Percentiles rank a stretch among this genome's conserved stretches.
Conservation (phyloP, 2,329 filamentous ascomycete species). For the Microdochium trichocladiopsis region DNA sequence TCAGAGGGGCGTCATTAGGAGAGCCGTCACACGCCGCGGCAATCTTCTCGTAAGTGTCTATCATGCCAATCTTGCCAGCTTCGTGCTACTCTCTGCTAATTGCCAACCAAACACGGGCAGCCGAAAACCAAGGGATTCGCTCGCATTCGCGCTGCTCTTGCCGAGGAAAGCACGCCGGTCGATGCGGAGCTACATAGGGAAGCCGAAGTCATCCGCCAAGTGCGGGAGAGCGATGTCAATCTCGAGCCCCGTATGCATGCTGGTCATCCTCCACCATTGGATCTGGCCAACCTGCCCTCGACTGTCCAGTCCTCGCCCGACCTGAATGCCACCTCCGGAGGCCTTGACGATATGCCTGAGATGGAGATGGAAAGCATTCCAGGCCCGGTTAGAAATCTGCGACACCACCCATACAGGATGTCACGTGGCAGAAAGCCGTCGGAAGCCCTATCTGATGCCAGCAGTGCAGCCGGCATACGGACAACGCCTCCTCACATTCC, state of each 20-base stretch:
- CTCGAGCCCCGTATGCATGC: constrained; percentile 35
- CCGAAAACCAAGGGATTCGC: constrained; percentile 96
- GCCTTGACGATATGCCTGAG: constrained; percentile 62
- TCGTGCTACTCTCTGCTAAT: constrained; percentile 17
- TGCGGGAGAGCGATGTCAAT: constrained; percentile 79
- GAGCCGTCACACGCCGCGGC: constrained; percentile 77
- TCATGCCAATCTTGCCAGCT: constrained; percentile 10
- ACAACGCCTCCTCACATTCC: constrained; percentile 56
- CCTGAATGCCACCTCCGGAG: constrained; percentile 53
- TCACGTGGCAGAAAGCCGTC: constrained; percentile 68
- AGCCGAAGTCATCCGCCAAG: constrained; percentile 91
- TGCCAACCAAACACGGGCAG: no score
- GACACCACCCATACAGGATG: constrained; percentile 54
- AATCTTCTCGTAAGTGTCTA: constrained; percentile 68
- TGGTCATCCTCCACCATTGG: constrained; percentile 28
- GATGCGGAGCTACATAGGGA: constrained; percentile 87
- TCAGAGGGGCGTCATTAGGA: constrained; percentile 70
- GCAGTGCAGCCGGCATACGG: constrained; percentile 39
- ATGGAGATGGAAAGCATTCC: constrained; percentile 60
- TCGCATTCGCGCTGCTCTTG: constrained; percentile 79
- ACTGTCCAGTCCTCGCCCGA: constrained; percentile 65
- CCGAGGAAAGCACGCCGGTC: constrained; percentile 80
- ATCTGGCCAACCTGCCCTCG: constrained; percentile 35
- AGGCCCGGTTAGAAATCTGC: constrained; percentile 54
- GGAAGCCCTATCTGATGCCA: constrained; percentile 69